Evolutionary conservation across 805 yeast genomes (phyloP), one percentile per base, ranked within the genome.

Genomic region (Tetrapisispora arboricola): DNA sequence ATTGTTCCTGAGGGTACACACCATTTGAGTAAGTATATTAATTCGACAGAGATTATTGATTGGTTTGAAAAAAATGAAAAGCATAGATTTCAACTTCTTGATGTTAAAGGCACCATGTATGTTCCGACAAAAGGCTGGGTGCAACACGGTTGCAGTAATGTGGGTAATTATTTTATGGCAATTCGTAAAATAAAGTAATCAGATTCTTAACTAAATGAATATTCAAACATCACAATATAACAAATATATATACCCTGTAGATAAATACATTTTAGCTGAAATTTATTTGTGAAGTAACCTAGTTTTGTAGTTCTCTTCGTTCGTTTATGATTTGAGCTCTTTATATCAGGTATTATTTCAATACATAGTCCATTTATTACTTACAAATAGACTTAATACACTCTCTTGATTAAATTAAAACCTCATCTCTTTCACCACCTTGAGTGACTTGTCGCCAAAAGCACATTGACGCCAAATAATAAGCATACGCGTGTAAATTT

Each of bases 1-100:
- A 77, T 92, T 33, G 98, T 92, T 2, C 99, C 99, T 1, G 64
- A 68, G 12, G 98, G 97, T 1, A 92, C 98, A 1, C 99, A 92
- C 60, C 80, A 87, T 2, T 75, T 80, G 60, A 73, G 75, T 24
- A 90, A 92, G 64, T 92, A 88, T 63, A 85, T 92, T 50, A 78
- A 88, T 54, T 78, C 80, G 43, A 46, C 53, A 10, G 96, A 88
- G 54, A 71, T 90, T 32, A 66, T 70, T 31, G 73, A 75, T 8
- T 85, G 87, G 84, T 65, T 85, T 37, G 58, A 65, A 10, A 59
- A 64, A 16, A 67, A 71, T 42, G 54, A 63, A 7, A 52, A 60
- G 12, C 59, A 46, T 10, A 58, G 69, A 9, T 84, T 72, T 59
- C 69, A 75, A 54, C 75, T 88, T 4, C 75, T 78, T 9, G 73